Evolutionary conservation across 345 rosid species (phyloP).

Genomic region (Eucalyptus regnans): DNA sequence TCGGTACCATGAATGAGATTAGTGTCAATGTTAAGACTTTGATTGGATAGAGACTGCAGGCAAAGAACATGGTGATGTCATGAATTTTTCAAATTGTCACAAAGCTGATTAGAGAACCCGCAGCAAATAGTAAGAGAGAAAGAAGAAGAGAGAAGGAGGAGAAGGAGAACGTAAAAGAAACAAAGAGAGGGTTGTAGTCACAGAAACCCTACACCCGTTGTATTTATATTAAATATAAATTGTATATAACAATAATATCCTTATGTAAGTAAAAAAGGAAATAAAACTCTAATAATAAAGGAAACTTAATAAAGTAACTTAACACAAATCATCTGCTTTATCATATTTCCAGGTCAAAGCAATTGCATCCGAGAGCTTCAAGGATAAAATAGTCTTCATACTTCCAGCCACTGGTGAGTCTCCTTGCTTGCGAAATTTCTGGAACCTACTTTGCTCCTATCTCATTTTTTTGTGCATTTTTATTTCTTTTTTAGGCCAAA

Average conservation of each 20-base stretch:
- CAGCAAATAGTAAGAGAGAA: too few relatives aligned
- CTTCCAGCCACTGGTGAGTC: conserved; percentile 74
- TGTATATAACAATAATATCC: too few relatives aligned
- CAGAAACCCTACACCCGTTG: too few relatives aligned
- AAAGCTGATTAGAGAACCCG: too few relatives aligned
- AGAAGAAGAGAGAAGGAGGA: too few relatives aligned
- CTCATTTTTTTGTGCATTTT: background rate
- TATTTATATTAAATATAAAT: too few relatives aligned
- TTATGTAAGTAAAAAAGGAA: too few relatives aligned
- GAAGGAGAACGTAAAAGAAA: too few relatives aligned
- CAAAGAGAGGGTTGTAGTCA: too few relatives aligned
- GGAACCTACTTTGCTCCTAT: background rate
- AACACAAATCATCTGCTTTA: background rate
- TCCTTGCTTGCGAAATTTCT: background rate
- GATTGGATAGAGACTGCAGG: background rate
- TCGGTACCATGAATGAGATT: background rate
- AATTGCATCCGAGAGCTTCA: conserved; percentile 27
- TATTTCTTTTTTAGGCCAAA: conserved; percentile 43
- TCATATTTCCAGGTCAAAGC: conserved; percentile 40
- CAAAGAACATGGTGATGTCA: background rate
- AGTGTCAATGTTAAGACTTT: background rate
- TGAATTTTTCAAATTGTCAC: background rate
- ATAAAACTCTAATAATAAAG: too few relatives aligned
- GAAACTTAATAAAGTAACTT: too few relatives aligned
- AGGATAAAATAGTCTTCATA: conserved; percentile 43